Evolutionary conservation across 2,329 filamentous ascomycete genomes (phyloP), one percentile per base, ranked within the genome.

Genomic region (Verticillium dahliae): DNA sequence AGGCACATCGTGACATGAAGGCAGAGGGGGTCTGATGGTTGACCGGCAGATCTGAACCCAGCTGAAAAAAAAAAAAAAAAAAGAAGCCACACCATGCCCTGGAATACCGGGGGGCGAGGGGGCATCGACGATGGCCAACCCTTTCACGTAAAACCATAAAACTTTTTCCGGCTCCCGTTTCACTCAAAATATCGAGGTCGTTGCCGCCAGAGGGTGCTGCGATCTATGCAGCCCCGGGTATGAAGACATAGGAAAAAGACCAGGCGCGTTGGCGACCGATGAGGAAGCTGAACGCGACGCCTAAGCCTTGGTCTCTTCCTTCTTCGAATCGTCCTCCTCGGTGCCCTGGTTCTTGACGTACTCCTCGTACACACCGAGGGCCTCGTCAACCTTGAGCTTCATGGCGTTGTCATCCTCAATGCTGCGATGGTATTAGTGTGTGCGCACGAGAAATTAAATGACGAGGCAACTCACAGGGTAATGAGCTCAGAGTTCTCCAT

Each of bases 401-500:
- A 99, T 89, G 74, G 93, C 91, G 69, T 81, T 80, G 57, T 97
- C 92, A 73, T 98, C 92, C 74, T 94, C 91, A 68, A 96, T 92
- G 67, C 93, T 97, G 69, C 76, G n/a, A 50, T 11, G 27, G 18
- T 50, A 13, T 50, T 50, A 50, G 45, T n/a, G 11, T 37, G 5
- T 10, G 13, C n/a, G 18, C 39, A 11, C 13, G 58, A 7, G 3
- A 6, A 33, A 9, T 27, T 6, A 27, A 14, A 27, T 10, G 45
- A 5, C 6, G 13, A 15, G 27, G 27, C 11, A 67, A 91, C 93
- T 91, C 89, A 97, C 91, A 99, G 86, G 80, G 91, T 91, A 74
- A 99, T 85, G 70, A 99, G 83, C 82, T 99, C 95, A 62, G 84
- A 76, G 80, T 98, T 98, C 72, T 98, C 95, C 95, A 99, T 99